Percentiles rank a stretch among this genome's conserved stretches.
These are phyloP conservation scores for Euphorbia tirucalli DNA, from an alignment of 345 rosid genomes.

Conservation along the genomic window DNA sequence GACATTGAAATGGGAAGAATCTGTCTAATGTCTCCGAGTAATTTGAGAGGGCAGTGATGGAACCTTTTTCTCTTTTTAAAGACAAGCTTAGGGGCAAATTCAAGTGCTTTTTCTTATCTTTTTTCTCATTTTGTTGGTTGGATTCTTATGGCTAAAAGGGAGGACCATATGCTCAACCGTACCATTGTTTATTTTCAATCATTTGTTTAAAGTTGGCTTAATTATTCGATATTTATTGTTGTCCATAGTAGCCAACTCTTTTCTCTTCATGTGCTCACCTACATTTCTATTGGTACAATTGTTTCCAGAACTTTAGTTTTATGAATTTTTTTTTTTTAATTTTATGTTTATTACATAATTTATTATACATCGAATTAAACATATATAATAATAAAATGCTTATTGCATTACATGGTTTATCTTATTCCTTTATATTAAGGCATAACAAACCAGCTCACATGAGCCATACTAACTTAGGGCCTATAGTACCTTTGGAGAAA, in stretches of 20 bases:
- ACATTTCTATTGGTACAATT: not conserved
- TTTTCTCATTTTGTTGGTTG: not conserved
- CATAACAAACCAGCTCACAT: too few species aligned
- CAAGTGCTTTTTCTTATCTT: not conserved
- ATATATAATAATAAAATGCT: too few species aligned
- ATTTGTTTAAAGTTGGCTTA: too few species aligned
- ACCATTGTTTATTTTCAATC: not conserved
- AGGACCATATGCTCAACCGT: not conserved
- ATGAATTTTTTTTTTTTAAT: too few species aligned
- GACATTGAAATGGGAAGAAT: not conserved
- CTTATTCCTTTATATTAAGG: too few species aligned
- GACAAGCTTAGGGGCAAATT: not conserved
- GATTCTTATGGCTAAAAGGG: not conserved
- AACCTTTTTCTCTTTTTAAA: not conserved
- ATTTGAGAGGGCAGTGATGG: not conserved
- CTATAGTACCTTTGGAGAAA: too few species aligned
- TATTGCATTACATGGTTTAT: too few species aligned
- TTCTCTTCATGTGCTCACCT: not conserved
- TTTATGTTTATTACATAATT: too few species aligned
- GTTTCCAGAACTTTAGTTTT: not conserved
- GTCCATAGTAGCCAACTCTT: not conserved
- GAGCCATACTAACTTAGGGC: too few species aligned
- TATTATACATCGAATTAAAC: too few species aligned
- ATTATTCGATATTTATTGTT: too few species aligned
- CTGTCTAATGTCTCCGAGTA: not conserved